Evolutionary conservation across 331 rosid genomes (phyloP).

Genomic region (Cucumis variabilis): DNA sequence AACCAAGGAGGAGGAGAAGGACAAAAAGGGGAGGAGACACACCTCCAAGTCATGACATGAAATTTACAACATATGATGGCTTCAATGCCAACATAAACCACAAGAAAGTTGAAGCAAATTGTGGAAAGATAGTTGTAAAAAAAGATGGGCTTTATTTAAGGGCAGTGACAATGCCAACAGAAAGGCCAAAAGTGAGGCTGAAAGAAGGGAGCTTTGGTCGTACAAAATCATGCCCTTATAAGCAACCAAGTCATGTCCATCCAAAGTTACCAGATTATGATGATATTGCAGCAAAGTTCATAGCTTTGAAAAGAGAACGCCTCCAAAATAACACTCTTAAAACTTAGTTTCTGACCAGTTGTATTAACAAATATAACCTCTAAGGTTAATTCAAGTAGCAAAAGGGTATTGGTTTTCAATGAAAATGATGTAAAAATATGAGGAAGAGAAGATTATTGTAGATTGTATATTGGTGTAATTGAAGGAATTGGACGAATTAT

Average conservation of each 20-base stretch:
- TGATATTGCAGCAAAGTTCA: constrained; percentile 66
- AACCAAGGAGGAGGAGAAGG: neutral
- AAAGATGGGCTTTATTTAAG: constrained; percentile 46
- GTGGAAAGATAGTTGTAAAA: neutral
- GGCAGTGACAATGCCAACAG: constrained; percentile 67
- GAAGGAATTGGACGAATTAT: neutral
- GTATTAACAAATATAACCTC: neutral
- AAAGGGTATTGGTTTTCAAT: neutral
- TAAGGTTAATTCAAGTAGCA: neutral
- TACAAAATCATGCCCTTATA: constrained; percentile 60
- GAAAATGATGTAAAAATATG: neutral
- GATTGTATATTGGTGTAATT: neutral
- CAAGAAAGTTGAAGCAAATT: constrained; percentile 31
- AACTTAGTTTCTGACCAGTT: neutral
- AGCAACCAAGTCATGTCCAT: constrained; percentile 73
- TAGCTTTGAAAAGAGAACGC: constrained; percentile 63
- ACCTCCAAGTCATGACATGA: constrained; percentile 41
- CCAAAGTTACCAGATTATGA: constrained; percentile 83
- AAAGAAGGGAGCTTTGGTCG: constrained; percentile 48
- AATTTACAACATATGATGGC: constrained; percentile 39
- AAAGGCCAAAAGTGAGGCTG: constrained; percentile 34
- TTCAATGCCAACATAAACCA: constrained; percentile 34
- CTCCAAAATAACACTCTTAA: constrained; percentile 35
- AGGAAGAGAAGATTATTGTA: neutral
- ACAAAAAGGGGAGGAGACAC: constrained; percentile 26